Evolutionary conservation across 2,329 filamentous ascomycete genomes (phyloP).

Genomic region (Dothiorella sarmentorum): DNA sequence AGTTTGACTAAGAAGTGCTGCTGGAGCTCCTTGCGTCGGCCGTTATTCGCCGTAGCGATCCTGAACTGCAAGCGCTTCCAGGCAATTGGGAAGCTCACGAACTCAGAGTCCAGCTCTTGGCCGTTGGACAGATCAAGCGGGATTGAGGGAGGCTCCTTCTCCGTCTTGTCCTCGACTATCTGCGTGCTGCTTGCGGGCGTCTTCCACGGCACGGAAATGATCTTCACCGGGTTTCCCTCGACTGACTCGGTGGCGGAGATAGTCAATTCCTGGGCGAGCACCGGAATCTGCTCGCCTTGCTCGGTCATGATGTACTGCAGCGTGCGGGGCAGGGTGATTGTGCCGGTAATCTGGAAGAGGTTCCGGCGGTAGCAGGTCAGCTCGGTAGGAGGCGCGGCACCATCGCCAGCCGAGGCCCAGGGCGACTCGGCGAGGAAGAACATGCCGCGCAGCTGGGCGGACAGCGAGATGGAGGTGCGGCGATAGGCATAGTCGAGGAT

Average conservation of each 20-base stretch:
- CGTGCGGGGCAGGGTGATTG: slow-evolving; percentile 73
- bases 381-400: slow-evolving; percentile 63
- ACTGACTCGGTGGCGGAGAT: slow-evolving; percentile 94
- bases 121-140: slow-evolving; percentile 66
- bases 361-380: slow-evolving; percentile 95
- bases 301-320: slow-evolving; percentile 80
- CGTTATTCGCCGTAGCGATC: slow-evolving; percentile 95
- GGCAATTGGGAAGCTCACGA: slow-evolving; percentile 85
- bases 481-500: slow-evolving; percentile 65
- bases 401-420: slow-evolving; percentile 56
- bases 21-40: slow-evolving; percentile 87
- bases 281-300: slow-evolving; percentile 76
- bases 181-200: slow-evolving; percentile 78
- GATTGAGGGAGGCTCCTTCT: slow-evolving; percentile 83
- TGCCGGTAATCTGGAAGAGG: slow-evolving; percentile 92
- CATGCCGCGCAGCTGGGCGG: slow-evolving; percentile 80
- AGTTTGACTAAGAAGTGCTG: slow-evolving; percentile 92
- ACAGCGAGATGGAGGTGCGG: slow-evolving; percentile 62
- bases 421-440: slow-evolving; percentile 83
- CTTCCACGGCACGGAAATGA: slow-evolving; percentile 98
- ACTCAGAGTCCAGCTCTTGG: slow-evolving; percentile 73
- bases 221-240: slow-evolving; percentile 84
- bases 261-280: slow-evolving; percentile 77
- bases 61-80: slow-evolving; percentile 93
- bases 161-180: slow-evolving; percentile 63